These are phyloP conservation scores for Apiospora sp. DNA, from an alignment of 2,329 filamentous ascomycete species.

Conservation along the genomic window DNA sequence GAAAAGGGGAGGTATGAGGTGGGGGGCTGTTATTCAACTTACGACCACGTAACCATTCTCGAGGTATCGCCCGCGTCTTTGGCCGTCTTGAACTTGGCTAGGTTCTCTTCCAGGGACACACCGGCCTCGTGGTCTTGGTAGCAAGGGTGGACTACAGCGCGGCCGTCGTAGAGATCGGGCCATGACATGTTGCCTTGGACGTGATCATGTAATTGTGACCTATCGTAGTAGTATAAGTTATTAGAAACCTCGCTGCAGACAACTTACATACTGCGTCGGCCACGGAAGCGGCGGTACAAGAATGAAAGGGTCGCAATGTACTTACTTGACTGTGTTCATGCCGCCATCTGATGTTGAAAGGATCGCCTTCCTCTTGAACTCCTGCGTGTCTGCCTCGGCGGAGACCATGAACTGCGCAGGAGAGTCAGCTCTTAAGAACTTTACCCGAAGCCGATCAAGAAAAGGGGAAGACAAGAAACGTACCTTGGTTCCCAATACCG, in stretches of 20 bases:
- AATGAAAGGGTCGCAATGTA: background rate
- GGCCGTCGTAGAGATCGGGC: conserved; percentile 42
- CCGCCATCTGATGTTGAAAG: conserved; percentile 44
- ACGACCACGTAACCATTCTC: conserved; percentile 15
- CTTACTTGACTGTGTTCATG: conserved; percentile 45
- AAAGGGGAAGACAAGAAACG: conserved; percentile 56
- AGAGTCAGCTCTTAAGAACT: background rate
- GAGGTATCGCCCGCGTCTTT: conserved; percentile 35
- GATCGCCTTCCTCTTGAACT: conserved; percentile 43
- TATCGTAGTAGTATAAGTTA: conserved; percentile 24
- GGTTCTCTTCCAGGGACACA: conserved; percentile 40
- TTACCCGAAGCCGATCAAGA: background rate
- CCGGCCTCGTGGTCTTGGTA: conserved; percentile 38
- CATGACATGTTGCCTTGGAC: conserved; percentile 40
- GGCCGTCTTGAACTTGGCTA: conserved; percentile 34
- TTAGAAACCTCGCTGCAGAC: background rate
- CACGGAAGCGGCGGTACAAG: background rate
- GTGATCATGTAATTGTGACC: conserved; percentile 43
- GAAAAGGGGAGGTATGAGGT: background rate
- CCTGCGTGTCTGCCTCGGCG: conserved; percentile 43
- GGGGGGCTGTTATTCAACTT: background rate
- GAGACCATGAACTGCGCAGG: conserved; percentile 45
- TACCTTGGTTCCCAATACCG: conserved; percentile 69
- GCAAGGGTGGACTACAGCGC: conserved; percentile 40
- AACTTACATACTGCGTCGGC: no score